Conservation (phyloP, 176 grass and related monocot species). For the Typha latifolia region DNA sequence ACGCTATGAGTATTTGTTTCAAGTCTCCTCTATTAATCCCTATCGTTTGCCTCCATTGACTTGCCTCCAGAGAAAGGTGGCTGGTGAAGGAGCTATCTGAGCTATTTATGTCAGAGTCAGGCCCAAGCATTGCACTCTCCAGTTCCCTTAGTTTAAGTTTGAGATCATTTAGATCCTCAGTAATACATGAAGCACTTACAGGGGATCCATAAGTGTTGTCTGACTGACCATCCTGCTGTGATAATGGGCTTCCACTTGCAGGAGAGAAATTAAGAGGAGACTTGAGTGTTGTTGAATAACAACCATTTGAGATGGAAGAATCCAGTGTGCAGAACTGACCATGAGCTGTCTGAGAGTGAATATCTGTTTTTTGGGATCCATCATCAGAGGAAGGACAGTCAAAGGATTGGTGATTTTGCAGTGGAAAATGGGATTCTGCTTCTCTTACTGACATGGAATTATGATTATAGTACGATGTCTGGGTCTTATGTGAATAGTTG, state of each 20-base stretch:
- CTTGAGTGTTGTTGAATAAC: constrained; percentile 43
- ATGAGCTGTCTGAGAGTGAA: constrained; percentile 18
- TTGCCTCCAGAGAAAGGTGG: constrained; percentile 28
- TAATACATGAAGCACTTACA: constrained; percentile 62
- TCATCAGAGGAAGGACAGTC: constrained; percentile 36
- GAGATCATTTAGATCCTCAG: constrained; percentile 58
- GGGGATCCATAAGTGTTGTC: constrained; percentile 59
- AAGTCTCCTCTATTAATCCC: constrained; percentile 50
- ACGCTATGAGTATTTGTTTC: constrained; percentile 63
- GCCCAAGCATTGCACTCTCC: constrained; percentile 76
- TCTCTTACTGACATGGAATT: constrained; percentile 11
- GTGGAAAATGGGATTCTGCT: constrained; percentile 23
- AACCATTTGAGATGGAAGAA: constrained; percentile 39
- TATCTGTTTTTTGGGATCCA: constrained; percentile 23
- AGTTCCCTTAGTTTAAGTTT: constrained; percentile 67
- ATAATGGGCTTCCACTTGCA: constrained; percentile 40
- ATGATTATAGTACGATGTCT: constrained; percentile 26
- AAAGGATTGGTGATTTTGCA: constrained; percentile 28
- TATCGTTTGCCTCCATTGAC: constrained; percentile 41
- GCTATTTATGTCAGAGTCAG: constrained; percentile 34
- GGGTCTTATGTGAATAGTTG: constrained; percentile 27
- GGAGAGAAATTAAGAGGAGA: constrained; percentile 42
- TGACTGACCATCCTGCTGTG: constrained; percentile 55
- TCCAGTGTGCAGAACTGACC: constrained; percentile 65
- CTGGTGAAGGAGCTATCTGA: constrained; percentile 21